These are phyloP conservation scores for Fonsecaea erecta DNA, from an alignment of 2,329 filamentous ascomycete genomes.

Conservation along the genomic window DNA sequence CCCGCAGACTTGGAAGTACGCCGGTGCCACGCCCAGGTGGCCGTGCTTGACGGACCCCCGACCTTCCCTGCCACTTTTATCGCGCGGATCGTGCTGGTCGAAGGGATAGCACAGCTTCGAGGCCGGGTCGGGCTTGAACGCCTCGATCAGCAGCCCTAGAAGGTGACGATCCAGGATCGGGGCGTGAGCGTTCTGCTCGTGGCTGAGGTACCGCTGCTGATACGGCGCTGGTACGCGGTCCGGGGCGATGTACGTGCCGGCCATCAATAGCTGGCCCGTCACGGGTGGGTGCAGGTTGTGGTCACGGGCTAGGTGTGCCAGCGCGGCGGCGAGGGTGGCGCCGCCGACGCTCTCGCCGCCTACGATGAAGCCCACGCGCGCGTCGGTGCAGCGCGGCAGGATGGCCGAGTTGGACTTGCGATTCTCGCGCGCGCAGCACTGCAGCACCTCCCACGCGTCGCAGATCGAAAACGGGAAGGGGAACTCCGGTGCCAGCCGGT, in stretches of 20 bases:
- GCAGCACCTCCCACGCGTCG: slow-evolving; percentile 54
- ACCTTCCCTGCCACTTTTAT: slow-evolving; percentile 21
- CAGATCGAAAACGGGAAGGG: slow-evolving; percentile 52
- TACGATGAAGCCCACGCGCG: slow-evolving; percentile 53
- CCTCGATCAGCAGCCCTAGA: slow-evolving; percentile 39
- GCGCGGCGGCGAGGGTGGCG: slow-evolving; percentile 47
- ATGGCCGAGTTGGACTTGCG: slow-evolving; percentile 39
- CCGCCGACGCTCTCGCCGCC: slow-evolving; percentile 57
- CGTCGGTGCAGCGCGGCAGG: slow-evolving; percentile 47
- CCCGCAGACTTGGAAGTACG: slow-evolving; percentile 58
- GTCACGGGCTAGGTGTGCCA: slow-evolving; percentile 49
- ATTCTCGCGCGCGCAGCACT: slow-evolving; percentile 46
- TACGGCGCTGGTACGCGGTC: slow-evolving; percentile 46
- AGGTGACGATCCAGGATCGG: slow-evolving; percentile 42
- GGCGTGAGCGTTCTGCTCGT: slow-evolving; percentile 50
- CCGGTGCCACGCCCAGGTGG: slow-evolving; percentile 30
- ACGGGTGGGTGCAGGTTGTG: slow-evolving; percentile 49
- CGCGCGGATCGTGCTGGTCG: slow-evolving; percentile 36
- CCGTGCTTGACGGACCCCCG: slow-evolving; percentile 35
- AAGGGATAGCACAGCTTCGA: slow-evolving; percentile 44
- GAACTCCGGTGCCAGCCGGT: slow-evolving; percentile 52
- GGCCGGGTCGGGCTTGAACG: slow-evolving; percentile 41
- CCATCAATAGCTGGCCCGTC: slow-evolving; percentile 53
- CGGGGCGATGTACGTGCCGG: slow-evolving; percentile 44
- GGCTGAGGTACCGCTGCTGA: slow-evolving; percentile 45